These are phyloP conservation scores for Spinellus fusiger DNA, from an alignment of 192 early-diverging fungal species.

Conservation along the genomic window DNA sequence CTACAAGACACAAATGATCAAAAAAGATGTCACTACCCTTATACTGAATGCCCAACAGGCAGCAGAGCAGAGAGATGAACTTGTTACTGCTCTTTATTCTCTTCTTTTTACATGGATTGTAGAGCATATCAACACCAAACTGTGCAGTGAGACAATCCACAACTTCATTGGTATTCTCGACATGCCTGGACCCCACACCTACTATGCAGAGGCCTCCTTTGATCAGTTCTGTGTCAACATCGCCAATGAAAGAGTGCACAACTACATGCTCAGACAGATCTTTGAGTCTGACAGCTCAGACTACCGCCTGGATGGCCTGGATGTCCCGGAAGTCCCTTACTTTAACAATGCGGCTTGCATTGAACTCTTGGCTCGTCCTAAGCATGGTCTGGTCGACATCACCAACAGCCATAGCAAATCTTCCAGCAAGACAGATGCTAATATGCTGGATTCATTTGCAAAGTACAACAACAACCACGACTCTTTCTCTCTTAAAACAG, in stretches of 20 bases:
- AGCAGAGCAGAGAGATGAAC: constrained; percentile 61
- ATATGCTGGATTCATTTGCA: constrained; percentile 48
- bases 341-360: constrained; percentile 62
- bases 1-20: constrained; percentile 75
- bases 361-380: constrained; percentile 61
- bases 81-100: constrained; percentile 72
- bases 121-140: constrained; percentile 78
- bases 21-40: constrained; percentile 74
- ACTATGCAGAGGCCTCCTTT: constrained; percentile 47
- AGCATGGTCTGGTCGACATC: constrained; percentile 68
- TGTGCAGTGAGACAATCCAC: constrained; percentile 60
- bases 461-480: constrained; percentile 46
- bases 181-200: constrained; percentile 67
- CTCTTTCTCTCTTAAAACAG: constrained; percentile 34
- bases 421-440: constrained; percentile 36
- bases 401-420: constrained; percentile 47
- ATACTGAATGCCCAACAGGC: constrained; percentile 75
- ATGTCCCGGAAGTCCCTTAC: constrained; percentile 47
- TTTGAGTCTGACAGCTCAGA: constrained; percentile 64
- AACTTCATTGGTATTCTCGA: constrained; percentile 85
- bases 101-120: constrained; percentile 81
- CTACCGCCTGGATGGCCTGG: constrained; percentile 56
- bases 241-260: constrained; percentile 83
- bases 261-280: constrained; percentile 63
- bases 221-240: constrained; percentile 54